A percentile compares a stretch with the other conserved stretches of the same genome.
Evolutionary conservation across 306 rosid species (phyloP).

Genomic region (Pyrus pyrifolia): DNA sequence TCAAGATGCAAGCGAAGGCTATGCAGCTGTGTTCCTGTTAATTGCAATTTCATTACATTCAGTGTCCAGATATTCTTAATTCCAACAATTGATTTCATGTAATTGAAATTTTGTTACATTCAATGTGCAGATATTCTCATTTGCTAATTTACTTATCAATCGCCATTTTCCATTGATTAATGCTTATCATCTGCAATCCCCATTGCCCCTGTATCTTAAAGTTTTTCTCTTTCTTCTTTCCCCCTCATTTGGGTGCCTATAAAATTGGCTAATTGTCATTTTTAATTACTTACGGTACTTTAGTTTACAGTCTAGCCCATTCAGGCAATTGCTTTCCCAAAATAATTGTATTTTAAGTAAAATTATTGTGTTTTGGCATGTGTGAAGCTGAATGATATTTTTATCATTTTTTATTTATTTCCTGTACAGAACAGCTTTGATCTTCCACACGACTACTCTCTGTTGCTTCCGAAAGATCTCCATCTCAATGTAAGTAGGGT

Average conservation of each 20-base stretch:
- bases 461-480: constrained; percentile 66
- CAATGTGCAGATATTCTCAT: not conserved
- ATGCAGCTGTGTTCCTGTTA: constrained; percentile 39
- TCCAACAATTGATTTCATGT: not conserved
- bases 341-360: no score
- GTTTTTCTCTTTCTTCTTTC: no score
- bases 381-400: no score
- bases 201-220: no score
- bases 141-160: not conserved
- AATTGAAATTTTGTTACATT: not conserved
- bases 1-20: constrained; percentile 68
- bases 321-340: no score
- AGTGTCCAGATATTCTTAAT: not conserved
- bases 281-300: no score
- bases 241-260: no score
- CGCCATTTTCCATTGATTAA: not conserved
- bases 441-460: constrained; percentile 76
- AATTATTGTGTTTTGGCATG: no score
- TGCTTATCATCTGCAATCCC: not conserved
- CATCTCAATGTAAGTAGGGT: constrained; percentile 59
- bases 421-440: constrained; percentile 60
- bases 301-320: no score
- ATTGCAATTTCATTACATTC: not conserved
- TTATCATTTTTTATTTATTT: not conserved
- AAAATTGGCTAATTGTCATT: no score